Base-by-base conservation (phyloP, 495 filamentous ascomycete species). In the Clavariopsis aquatica region DNA sequence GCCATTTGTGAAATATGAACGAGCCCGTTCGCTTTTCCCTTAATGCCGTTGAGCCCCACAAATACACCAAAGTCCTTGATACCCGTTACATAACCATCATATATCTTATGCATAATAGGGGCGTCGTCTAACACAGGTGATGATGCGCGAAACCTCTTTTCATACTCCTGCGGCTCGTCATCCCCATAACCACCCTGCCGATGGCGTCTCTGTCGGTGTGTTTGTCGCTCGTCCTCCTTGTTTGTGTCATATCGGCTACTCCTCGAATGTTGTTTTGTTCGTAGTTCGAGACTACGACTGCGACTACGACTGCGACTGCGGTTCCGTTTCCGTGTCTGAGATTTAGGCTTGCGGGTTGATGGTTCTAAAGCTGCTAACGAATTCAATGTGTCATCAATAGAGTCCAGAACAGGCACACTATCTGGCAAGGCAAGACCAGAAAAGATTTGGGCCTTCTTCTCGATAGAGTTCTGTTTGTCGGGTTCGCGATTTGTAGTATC, bases 201-300 rank as follows among this genome's bases (percentile, higher is more conserved):
- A 51, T 24, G 20, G 47, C 47, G 47, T 28, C 47, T 24, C 47
- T 51, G 47, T 22, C 26, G 47, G 19, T 51, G 47, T 51, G 26
- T 24, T 28, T 51, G 47, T n/a, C 17, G 47, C 6, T 51, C 47
- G 20, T 23, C 22, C 2, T 24, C 22, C 20, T 9, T 24, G 26
- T 28, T 51, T 17, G 22, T 23, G 47, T 51, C 47, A 28, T 28
- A 28, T 28, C 47, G 47, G 5, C 26, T 51, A 51, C 47, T 51
- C 47, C 47, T 51, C 47, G 47, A 51, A 22, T 51, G 47, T 24
- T 51, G 47, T 3, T 51, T 28, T 51, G 47, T 17, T n/a, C 8
- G 20, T 28, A 10, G 20, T 51, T 28, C 47, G 47, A 22, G 47
- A 51, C 47, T 51, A 9, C 8, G 47, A 51, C 47, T 51, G 20